phyloP scores from a whole-genome alignment of 192 early-diverging fungal genomes.

The Coemansia brasiliensis region DNA sequence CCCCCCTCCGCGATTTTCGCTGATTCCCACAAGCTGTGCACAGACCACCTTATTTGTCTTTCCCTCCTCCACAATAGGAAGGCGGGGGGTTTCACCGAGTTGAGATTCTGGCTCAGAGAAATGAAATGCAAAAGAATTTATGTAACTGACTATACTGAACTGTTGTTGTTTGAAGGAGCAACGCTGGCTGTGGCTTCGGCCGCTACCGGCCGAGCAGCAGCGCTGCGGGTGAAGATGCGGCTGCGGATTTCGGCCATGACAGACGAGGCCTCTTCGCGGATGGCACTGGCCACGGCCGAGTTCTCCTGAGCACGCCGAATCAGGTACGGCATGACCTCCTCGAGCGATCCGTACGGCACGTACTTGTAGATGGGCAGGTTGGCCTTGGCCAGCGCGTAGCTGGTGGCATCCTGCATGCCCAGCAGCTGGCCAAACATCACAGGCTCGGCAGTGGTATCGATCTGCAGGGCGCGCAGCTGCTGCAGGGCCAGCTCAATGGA shows the following conservation, averaged over 20 bases:
- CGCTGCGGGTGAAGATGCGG: constrained; percentile 15
- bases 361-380: constrained; percentile 89
- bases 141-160: neutral
- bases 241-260: constrained; percentile 63
- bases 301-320: constrained; percentile 95
- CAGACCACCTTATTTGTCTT: too few relatives aligned
- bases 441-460: constrained; percentile 58
- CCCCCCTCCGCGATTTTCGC: too few relatives aligned
- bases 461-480: constrained; percentile 60
- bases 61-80: neutral
- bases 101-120: neutral
- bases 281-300: constrained; percentile 70
- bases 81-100: too few relatives aligned
- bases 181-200: neutral
- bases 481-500: constrained; percentile 65
- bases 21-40: too few relatives aligned
- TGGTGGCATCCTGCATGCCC: constrained; percentile 89
- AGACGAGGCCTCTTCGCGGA: constrained; percentile 57
- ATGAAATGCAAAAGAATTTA: neutral
- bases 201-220: constrained; percentile 1
- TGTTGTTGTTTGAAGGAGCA: neutral
- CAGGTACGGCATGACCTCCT: constrained; percentile 91
- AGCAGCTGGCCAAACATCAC: constrained; percentile 93
- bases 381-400: constrained; percentile 73
- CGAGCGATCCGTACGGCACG: constrained; percentile 87